Evolutionary conservation across 129 eudicot species (phyloP), one percentile per base, ranked within the genome.

Genomic region (Arctium lappa): DNA sequence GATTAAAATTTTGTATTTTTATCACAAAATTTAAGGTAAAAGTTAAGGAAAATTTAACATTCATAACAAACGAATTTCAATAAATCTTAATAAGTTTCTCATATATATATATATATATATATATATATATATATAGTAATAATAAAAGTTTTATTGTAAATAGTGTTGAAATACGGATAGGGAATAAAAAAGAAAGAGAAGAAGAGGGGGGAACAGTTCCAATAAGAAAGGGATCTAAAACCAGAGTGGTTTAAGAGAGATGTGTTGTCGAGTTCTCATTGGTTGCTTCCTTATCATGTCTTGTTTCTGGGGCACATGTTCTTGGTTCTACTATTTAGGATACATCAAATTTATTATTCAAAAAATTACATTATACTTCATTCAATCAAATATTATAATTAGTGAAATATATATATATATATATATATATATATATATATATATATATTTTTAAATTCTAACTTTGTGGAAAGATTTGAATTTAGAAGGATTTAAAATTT

Each of bases 241-340:
- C 85, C 37, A 74, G 37, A 34, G 50, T 74, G 69, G 85, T 75
- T 72, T 74, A 18, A 32, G 75, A 11, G 8, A 65, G 37, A 62
- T 72, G 75, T 62, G 83, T 29, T 84, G 87, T 73, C 83, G 18
- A 63, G 62, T 34, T 79, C 79, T 63, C 71, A 73, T 84, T 84
- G 83, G 87, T 72, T n/a, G 37, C 10, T 27, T 70, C 42, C 70
- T 79, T 72, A 56, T 37, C 79, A 22, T 62, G 80, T 84, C 75
- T 79, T 63, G 75, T 62, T 78, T 79, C 48, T 9, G n/a, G 79
- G 87, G 72, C 5, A 84, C 83, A 79, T 16, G 34, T 71, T 38
- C 50, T 83, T 30, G 1, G 9, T n/a, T 6, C 22, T 60, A 60
- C 68, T 60, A n/a, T 60, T 60, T 60, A 16, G 68, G 68, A 60